Conservation (phyloP, 192 early-diverging fungal genomes). For the Radiomyces spectabilis region DNA sequence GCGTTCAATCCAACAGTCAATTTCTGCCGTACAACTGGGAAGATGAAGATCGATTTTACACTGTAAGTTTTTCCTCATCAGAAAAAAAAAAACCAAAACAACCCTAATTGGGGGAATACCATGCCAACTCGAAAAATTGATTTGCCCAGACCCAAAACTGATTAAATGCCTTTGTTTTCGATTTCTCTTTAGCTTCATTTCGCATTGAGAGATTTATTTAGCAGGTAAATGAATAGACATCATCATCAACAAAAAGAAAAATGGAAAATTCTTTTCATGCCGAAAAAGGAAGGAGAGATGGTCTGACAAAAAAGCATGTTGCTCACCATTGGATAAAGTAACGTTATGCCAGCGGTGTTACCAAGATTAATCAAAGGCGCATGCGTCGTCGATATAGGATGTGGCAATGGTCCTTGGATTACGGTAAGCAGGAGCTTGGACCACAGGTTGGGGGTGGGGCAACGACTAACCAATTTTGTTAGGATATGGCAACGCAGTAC, state of each 20-base stretch:
- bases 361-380: background rate
- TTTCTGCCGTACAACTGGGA: slow-evolving; percentile 2
- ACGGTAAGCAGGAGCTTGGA: background rate
- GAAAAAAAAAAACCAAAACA: too few species aligned
- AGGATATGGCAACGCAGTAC: slow-evolving; percentile 3
- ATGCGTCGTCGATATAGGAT: background rate
- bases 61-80: background rate
- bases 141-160: background rate
- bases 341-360: background rate
- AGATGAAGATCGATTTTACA: background rate
- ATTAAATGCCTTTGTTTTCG: background rate
- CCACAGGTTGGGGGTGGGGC: too few species aligned
- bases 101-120: too few species aligned
- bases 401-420: background rate
- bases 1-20: slow-evolving; percentile 2
- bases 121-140: background rate
- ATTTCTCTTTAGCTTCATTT: background rate
- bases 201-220: background rate
- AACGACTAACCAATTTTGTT: background rate
- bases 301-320: too few species aligned
- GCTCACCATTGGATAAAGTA: too few species aligned
- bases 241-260: background rate
- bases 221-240: background rate
- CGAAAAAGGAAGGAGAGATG: too few species aligned
- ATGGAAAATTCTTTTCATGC: too few species aligned